phyloP scores from a whole-genome alignment of 2,329 filamentous ascomycete species.

The Pyricularia sp. region DNA sequence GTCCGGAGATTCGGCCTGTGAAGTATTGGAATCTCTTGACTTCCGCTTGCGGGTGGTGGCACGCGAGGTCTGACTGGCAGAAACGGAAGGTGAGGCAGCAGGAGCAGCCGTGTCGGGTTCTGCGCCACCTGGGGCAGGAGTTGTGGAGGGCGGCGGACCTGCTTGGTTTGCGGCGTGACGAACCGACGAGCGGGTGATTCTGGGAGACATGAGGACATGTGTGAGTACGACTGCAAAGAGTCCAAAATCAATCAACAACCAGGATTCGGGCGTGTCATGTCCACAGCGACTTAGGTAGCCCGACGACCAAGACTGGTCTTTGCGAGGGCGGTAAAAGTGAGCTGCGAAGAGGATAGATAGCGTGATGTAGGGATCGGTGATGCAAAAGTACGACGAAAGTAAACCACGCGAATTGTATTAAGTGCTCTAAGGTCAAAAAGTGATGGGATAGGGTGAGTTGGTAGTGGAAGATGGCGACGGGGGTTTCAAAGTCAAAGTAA shows the following conservation, averaged over 20 bases:
- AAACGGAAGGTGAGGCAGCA: constrained; percentile 25
- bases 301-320: neutral
- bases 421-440: neutral
- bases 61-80: constrained; percentile 25
- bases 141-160: constrained; percentile 22
- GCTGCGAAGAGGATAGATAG: neutral
- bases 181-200: constrained; percentile 90
- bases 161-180: constrained; percentile 65
- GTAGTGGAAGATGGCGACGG: neutral
- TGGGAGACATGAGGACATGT: constrained; percentile 74
- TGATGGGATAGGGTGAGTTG: neutral
- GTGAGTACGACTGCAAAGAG: constrained; percentile 2
- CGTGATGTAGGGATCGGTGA: neutral
- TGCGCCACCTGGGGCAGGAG: constrained; percentile 1
- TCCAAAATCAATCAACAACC: neutral
- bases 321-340: neutral
- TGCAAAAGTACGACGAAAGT: neutral
- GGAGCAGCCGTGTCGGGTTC: constrained; percentile 24
- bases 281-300: neutral
- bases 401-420: neutral
- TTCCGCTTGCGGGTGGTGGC: constrained; percentile 64
- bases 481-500: neutral
- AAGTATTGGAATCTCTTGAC: constrained; percentile 38
- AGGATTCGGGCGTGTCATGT: constrained; percentile 1
- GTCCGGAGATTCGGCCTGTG: constrained; percentile 23